Conservation (phyloP, 108 stramenopile genomes). For the Conticribra guillardii region DNA sequence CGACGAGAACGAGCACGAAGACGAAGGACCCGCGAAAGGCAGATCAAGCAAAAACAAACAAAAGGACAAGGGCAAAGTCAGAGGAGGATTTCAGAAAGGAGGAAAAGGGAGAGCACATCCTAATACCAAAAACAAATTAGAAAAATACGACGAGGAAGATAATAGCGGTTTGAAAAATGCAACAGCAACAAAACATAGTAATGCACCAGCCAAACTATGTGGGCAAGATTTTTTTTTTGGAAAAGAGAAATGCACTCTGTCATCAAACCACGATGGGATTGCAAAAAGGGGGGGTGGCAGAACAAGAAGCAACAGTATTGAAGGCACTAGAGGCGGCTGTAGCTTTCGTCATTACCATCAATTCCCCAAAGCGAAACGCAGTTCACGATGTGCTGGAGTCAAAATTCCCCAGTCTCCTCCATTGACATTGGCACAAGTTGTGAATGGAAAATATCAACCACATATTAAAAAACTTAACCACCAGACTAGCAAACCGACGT, state of each 20-base stretch:
- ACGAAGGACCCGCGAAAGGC: constrained; percentile 1
- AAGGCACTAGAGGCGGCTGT: constrained; percentile 20
- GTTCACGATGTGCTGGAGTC: too few species aligned
- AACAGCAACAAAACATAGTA: neutral
- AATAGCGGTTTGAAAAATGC: neutral
- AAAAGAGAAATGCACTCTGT: constrained; percentile 27
- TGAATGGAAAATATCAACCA: constrained; percentile 31
- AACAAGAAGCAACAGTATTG: constrained; percentile 18
- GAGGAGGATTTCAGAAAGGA: neutral
- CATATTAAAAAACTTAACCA: constrained; percentile 2
- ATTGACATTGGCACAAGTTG: constrained; percentile 38
- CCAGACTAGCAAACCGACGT: neutral
- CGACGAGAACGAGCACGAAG: constrained; percentile 3
- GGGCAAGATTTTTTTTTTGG: constrained; percentile 46
- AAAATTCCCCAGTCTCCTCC: constrained; percentile 14
- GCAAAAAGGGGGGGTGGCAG: neutral
- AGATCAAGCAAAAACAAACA: too few species aligned
- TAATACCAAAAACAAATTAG: constrained; percentile 30
- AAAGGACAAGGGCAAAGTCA: constrained; percentile 2
- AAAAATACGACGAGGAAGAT: neutral
- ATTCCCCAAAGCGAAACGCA: constrained; percentile 30
- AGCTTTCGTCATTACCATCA: constrained; percentile 42
- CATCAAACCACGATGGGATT: neutral
- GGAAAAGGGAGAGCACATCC: constrained; percentile 39
- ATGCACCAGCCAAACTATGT: constrained; percentile 8